phyloP scores from a whole-genome alignment of 176 grass and related monocot species.

The Pontederia paniculata region DNA sequence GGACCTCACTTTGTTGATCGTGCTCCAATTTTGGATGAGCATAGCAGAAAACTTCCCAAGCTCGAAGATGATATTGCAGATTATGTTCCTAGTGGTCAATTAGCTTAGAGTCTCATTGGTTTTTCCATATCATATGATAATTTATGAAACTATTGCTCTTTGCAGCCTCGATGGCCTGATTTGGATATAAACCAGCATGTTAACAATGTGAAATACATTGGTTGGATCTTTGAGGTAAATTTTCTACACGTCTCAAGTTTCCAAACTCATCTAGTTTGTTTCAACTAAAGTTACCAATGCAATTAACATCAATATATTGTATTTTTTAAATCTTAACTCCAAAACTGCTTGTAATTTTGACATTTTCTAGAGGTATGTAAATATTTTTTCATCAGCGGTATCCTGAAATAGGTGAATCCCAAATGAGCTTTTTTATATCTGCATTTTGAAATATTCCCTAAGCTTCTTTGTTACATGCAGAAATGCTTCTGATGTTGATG shows the following conservation, averaged over 20 bases:
- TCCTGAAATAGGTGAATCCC: no score
- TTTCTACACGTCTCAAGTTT: not conserved
- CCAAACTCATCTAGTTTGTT: conserved; percentile 1
- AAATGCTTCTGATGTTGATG: no score
- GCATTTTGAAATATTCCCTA: no score
- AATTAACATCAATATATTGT: not conserved
- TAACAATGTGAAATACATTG: conserved; percentile 86
- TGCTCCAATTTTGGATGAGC: conserved; percentile 58
- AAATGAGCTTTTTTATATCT: no score
- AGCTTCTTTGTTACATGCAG: no score
- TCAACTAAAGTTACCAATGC: not conserved
- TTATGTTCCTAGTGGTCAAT: conserved; percentile 54
- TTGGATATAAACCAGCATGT: conserved; percentile 81
- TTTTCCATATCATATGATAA: not conserved
- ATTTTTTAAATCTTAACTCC: no score
- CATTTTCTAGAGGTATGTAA: no score
- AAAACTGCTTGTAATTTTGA: no score
- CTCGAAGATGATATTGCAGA: conserved; percentile 33
- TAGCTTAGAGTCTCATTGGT: not conserved
- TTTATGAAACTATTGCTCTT: not conserved
- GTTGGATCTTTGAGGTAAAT: conserved; percentile 77
- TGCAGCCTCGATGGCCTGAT: conserved; percentile 59
- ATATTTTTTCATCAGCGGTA: no score
- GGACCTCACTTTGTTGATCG: conserved; percentile 60
- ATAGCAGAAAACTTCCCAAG: conserved; percentile 70